Conservation (phyloP, 768 basidiomycete species). For the Leccinum aurantiacum region DNA sequence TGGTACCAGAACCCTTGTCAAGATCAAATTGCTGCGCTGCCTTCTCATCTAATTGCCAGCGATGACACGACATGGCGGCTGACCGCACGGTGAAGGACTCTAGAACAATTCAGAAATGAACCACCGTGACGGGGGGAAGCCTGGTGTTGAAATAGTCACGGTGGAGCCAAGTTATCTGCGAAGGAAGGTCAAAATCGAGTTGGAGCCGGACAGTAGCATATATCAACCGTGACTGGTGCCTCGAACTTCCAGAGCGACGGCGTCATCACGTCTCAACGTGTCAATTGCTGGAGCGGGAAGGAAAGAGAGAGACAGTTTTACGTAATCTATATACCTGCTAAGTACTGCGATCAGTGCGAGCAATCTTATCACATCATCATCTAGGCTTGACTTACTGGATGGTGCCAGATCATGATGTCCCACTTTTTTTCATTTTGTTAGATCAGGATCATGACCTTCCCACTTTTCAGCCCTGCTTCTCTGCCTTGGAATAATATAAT, state of each 20-base stretch:
- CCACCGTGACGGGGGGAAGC: background rate
- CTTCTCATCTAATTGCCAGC: background rate
- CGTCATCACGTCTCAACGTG: slow-evolving; percentile 2
- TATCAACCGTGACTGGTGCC: background rate
- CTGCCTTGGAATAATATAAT: no score
- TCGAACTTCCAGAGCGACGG: background rate
- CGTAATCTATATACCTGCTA: background rate
- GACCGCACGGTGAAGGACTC: background rate
- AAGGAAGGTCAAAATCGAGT: background rate
- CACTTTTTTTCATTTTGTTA: no score
- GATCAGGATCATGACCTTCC: no score
- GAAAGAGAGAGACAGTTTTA: background rate
- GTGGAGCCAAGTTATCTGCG: slow-evolving; percentile 2
- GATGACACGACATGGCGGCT: background rate
- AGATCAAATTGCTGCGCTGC: background rate
- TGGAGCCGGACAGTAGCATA: background rate
- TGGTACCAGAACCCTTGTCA: slow-evolving; percentile 1
- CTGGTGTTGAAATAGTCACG: background rate
- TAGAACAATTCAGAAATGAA: slow-evolving; percentile 9
- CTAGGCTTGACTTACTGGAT: background rate
- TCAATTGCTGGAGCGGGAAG: background rate
- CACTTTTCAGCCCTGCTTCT: no score
- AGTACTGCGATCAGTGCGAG: background rate
- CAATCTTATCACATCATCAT: background rate
- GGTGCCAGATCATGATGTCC: no score